These are phyloP conservation scores for Boletus edulis DNA, from an alignment of 768 basidiomycete species.

Conservation along the genomic window DNA sequence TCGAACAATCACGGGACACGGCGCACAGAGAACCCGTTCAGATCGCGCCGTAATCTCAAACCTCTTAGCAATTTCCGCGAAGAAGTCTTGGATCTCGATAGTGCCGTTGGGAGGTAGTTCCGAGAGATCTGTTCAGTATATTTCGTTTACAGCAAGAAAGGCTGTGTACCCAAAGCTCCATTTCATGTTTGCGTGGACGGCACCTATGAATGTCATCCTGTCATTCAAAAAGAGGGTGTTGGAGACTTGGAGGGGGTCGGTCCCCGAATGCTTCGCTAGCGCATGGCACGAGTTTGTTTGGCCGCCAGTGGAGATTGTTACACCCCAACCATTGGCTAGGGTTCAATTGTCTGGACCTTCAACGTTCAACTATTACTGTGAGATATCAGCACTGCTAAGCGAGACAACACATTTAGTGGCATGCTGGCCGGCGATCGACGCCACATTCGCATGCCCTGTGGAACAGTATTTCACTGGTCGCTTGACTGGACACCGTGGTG, in stretches of 20 bases:
- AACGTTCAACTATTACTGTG: constrained; percentile 23
- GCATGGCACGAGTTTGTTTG: too few species aligned
- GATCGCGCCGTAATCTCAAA: constrained; percentile 40
- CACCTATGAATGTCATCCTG: background rate
- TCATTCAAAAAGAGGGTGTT: too few species aligned
- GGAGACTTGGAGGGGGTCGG: constrained; percentile 4
- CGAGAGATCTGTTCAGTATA: background rate
- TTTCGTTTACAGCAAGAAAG: background rate
- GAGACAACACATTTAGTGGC: background rate
- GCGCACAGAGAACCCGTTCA: constrained; percentile 28
- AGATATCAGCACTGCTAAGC: background rate
- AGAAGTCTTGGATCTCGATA: constrained; percentile 54
- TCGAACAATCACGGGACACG: constrained; percentile 31
- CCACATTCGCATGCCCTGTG: constrained; percentile 35
- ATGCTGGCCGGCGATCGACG: constrained; percentile 49
- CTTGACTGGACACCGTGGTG: constrained; percentile 41
- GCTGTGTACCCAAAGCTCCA: constrained; percentile 26
- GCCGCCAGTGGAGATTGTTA: too few species aligned
- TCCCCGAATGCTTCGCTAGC: background rate
- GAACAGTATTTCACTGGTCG: constrained; percentile 35
- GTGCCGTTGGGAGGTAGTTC: constrained; percentile 22
- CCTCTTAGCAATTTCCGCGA: constrained; percentile 36
- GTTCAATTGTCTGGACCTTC: constrained; percentile 30
- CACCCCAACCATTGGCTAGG: constrained; percentile 24
- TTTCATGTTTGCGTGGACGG: constrained; percentile 20